Evolutionary conservation across 768 basidiomycete species (phyloP).

Genomic region (Clitopilus passeckerianus): DNA sequence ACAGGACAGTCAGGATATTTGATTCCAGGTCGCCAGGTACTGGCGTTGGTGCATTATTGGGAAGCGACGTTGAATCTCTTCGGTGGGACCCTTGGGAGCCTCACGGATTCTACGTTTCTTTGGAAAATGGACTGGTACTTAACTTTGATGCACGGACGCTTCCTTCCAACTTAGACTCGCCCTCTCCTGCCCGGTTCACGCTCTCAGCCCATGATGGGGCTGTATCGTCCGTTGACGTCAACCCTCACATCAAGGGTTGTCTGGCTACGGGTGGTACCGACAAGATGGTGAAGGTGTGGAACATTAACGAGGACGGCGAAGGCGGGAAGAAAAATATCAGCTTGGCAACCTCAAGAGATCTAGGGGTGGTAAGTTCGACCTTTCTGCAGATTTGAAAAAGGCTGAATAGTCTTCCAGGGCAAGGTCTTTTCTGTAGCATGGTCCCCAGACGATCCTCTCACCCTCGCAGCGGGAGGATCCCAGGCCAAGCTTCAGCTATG

Average conservation of each 20-base stretch:
- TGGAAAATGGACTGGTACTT: constrained; percentile 92
- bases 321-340: constrained; percentile 71
- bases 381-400: not conserved
- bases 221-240: constrained; percentile 85
- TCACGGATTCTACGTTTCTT: constrained; percentile 83
- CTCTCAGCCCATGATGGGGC: constrained; percentile 92
- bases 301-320: constrained; percentile 63
- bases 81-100: constrained; percentile 96
- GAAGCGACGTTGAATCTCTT: constrained; percentile 90
- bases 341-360: constrained; percentile 81
- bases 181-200: constrained; percentile 78
- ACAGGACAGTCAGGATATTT: constrained; percentile 92
- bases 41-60: constrained; percentile 81
- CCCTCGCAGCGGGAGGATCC: constrained; percentile 90
- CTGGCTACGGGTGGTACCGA: constrained; percentile 93
- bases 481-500: constrained; percentile 93
- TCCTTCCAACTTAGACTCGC: constrained; percentile 57
- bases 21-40: constrained; percentile 81
- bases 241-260: constrained; percentile 85
- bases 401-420: constrained; percentile 49
- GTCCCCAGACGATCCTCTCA: constrained; percentile 94
- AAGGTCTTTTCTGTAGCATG: constrained; percentile 91
- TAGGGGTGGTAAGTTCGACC: constrained; percentile 75
- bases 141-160: constrained; percentile 89
- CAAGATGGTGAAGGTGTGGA: constrained; percentile 96